Evolutionary conservation across 257 asterid species (phyloP), one percentile per base, ranked within the genome.

Genomic region (Verbascum thapsus): DNA sequence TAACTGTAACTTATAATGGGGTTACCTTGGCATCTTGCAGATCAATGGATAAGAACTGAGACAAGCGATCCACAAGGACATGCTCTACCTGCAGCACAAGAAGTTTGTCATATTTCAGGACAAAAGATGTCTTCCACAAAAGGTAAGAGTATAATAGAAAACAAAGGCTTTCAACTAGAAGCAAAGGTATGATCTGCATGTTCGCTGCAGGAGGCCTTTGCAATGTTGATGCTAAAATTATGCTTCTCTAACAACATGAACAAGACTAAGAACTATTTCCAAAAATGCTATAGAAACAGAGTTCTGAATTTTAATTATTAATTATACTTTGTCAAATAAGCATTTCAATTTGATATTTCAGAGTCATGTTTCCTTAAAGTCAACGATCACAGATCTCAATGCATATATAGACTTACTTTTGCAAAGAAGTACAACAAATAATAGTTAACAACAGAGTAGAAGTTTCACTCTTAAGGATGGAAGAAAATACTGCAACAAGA

Each of bases 11-110:
- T 53, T 61, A 39, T 7, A 64, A 56, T 43, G 61, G 37, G 47
- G 72, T 34, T 79, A 92, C 99, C 99, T 92, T 92, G 63, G 91
- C 91, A 64, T 85, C 96, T 70, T 86, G 99, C 84, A 92, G 67
- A 87, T 89, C 99, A 64, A 80, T 82, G 7, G 96, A 67, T 64
- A 92, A 64, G 78, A 92, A 87, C 62, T 89, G 91, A 69, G 86
- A 74, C 73, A 92, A 70, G n/a, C 97, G 97, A 69, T 90, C 99
- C 51, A 92, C 86, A 10, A 92, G 91, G 60, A 89, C 96, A 79
- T 92, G 99, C 74, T 92, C 99, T 53, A 89, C 97, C 99, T 92
- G 86, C 66, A 78, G 71, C 59, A 55, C 51, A 49, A 30, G 49
- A 61, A 58, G 41, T 32, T 19, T 47, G 23, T 61, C 71, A 76